These are phyloP conservation scores for Serendipita vermifera DNA, from an alignment of 768 basidiomycete species.

Conservation along the genomic window DNA sequence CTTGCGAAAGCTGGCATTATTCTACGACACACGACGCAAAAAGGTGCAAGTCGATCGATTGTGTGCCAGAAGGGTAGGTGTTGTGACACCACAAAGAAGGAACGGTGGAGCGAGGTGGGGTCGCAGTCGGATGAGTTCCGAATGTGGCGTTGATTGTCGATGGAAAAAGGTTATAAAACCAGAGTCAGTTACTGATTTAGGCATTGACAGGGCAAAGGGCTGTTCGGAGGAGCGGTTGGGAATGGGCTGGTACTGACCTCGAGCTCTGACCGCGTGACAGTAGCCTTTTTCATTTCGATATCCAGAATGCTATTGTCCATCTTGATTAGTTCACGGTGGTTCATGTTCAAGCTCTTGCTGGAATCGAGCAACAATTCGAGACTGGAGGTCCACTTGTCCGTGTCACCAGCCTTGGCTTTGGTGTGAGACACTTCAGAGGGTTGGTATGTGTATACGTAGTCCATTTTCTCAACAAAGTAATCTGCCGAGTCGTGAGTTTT, in stretches of 20 bases:
- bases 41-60: too few relatives aligned
- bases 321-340: neutral
- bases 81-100: too few relatives aligned
- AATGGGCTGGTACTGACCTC: neutral
- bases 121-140: neutral
- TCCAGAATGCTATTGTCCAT: constrained; percentile 1
- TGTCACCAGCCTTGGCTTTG: constrained; percentile 6
- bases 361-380: neutral
- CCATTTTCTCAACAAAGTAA: too few relatives aligned
- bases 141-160: neutral
- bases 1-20: constrained; percentile 7
- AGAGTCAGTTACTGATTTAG: neutral
- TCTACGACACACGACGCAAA: neutral
- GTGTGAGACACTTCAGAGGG: neutral
- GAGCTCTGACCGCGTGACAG: neutral
- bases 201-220: constrained; percentile 2
- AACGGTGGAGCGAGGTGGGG: neutral
- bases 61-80: too few relatives aligned
- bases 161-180: neutral
- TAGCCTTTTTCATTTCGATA: constrained; percentile 4
- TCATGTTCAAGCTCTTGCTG: neutral
- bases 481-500: neutral
- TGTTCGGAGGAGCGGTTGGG: too few relatives aligned
- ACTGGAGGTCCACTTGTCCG: neutral
- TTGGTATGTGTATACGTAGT: neutral